Conservation (phyloP, 352 stramenopile genomes). For the Phytophthora citricola region DNA sequence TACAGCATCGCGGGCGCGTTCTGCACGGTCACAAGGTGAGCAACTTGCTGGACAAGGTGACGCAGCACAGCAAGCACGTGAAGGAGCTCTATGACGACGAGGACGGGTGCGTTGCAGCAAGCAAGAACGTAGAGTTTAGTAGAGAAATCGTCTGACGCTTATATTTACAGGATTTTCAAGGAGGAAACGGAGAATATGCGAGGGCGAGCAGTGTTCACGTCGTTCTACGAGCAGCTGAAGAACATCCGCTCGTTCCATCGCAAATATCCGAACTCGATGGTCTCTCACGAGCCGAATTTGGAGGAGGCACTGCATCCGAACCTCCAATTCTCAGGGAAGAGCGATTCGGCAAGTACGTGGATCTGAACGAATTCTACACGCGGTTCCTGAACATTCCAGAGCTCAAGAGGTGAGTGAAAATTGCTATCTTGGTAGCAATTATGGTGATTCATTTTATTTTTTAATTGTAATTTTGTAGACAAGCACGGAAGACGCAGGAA, state of each 20-base stretch:
- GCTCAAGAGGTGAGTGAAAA: conserved; percentile 49
- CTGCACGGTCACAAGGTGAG: conserved; percentile 88
- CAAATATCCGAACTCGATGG: conserved; percentile 80
- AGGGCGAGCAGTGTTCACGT: conserved; percentile 80
- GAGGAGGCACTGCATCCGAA: conserved; percentile 69
- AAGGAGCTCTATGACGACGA: conserved; percentile 87
- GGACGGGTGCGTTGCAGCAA: conserved; percentile 58
- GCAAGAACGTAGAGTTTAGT: neutral
- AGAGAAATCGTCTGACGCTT: too few relatives aligned
- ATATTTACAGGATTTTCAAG: conserved; percentile 59
- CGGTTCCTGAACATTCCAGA: conserved; percentile 79
- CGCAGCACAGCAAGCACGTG: conserved; percentile 70
- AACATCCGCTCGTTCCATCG: conserved; percentile 83
- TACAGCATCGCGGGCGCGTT: conserved; percentile 78
- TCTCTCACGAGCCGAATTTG: conserved; percentile 72
- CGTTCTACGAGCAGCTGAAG: conserved; percentile 92
- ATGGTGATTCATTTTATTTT: conserved; percentile 1
- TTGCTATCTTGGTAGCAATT: neutral
- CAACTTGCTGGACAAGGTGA: conserved; percentile 77
- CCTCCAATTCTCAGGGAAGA: conserved; percentile 89
- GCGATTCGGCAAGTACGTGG: conserved; percentile 90
- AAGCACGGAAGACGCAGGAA: conserved; percentile 41
- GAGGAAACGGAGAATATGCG: conserved; percentile 85
- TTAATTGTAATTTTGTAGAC: conserved; percentile 24
- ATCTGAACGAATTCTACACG: conserved; percentile 86